These are phyloP conservation scores for Blastobotrys terrestris DNA, from an alignment of 805 yeast genomes.

Conservation along the genomic window DNA sequence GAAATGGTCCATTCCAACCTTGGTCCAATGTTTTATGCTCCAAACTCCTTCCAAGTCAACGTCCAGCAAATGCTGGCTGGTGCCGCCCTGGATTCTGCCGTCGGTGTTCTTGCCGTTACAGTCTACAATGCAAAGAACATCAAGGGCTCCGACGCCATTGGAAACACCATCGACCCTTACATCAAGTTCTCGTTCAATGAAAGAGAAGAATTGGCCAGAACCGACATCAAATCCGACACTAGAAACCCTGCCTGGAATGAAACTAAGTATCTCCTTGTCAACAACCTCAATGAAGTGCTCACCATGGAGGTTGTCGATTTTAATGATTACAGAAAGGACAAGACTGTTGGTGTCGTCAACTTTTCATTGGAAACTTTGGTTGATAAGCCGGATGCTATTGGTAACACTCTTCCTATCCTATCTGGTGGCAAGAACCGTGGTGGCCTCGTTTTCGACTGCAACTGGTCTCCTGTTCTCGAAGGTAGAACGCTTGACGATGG, in stretches of 20 bases:
- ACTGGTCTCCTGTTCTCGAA: conserved; percentile 66
- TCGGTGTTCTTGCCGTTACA: conserved; percentile 76
- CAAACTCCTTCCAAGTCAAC: conserved; percentile 89
- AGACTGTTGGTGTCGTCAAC: conserved; percentile 68
- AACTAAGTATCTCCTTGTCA: conserved; percentile 60
- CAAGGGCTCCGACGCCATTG: conserved; percentile 60
- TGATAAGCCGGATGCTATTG: conserved; percentile 40
- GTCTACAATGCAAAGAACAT: conserved; percentile 62
- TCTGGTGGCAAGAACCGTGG: conserved; percentile 86
- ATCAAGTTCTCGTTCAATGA: conserved; percentile 61
- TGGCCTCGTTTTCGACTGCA: conserved; percentile 58
- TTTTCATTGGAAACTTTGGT: conserved; percentile 64
- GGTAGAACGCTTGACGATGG: conserved; percentile 61
- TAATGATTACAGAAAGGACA: conserved; percentile 73
- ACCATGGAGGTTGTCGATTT: conserved; percentile 65
- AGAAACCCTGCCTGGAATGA: conserved; percentile 79
- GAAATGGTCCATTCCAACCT: conserved; percentile 79
- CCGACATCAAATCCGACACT: conserved; percentile 64
- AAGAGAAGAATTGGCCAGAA: conserved; percentile 51
- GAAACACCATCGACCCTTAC: conserved; percentile 88
- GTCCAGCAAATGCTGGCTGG: conserved; percentile 87
- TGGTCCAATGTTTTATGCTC: conserved; percentile 84
- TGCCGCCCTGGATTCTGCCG: conserved; percentile 66
- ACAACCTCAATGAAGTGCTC: conserved; percentile 77
- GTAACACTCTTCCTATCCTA: conserved; percentile 50